Base-by-base conservation (phyloP, 2,329 filamentous ascomycete genomes). In the Aspergillus melleus region DNA sequence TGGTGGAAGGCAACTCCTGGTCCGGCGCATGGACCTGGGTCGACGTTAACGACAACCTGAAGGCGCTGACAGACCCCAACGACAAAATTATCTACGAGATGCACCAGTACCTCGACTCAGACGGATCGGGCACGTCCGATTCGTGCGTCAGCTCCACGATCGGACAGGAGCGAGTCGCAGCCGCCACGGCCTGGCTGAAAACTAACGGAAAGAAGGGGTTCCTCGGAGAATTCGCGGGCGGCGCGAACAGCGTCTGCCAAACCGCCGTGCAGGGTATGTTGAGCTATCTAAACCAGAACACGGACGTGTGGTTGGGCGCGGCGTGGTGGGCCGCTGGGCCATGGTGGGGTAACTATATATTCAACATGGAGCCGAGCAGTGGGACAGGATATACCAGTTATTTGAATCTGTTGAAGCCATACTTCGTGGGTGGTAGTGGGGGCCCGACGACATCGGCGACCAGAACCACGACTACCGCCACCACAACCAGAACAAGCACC, bases 51-150 rank as follows among this genome's bases (percentile, higher is more conserved):
- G 74, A 79, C 16, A 78, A 73, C 46, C 75, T 83, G 53, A 75
- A 77, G 53, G 73, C 66, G 26, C 77, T 86, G 32, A 82, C 79
- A 5, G 84, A 86, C 62, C 77, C 83, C 0, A 60, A 75, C 47
- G 73, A 85, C 72, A 84, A 83, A 66, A 77, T 86, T 57, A 72
- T 86, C 68, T 86, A 84, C 72, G 81, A 86, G 66, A 86, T 86
- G 84, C 84, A 86, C 69, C 84, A 86, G 73, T 86, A 86, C 66
- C 83, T 86, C 39, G 84, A 86, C 73, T 74, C 70, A 0, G 84
- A 86, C 58, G 80, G 81, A 58, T 82, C 79, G 2, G 84, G 84
- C 10, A 85, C 83, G 0, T 76, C 73, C 2, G 72, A 70, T 0
- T 74, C 74, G 24, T 86, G 84, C 68, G 83, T 85, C 14, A 79